Evolutionary conservation across 345 rosid genomes (phyloP), one percentile per base, ranked within the genome.

Genomic region (Ceriops tagal): DNA sequence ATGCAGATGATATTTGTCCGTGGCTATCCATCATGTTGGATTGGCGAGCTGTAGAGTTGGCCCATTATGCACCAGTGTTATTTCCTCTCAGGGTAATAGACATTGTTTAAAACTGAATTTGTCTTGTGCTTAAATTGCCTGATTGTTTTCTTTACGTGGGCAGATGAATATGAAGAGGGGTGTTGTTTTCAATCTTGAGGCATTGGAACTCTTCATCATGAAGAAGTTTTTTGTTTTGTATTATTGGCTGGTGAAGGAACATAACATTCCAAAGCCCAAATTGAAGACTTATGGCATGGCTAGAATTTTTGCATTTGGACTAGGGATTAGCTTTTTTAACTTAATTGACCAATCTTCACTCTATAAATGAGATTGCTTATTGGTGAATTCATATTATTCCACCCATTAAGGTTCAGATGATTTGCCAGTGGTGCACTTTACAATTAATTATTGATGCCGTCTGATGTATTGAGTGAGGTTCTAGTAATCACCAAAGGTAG

Each of bases 41-140:
- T 73, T 93, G 96, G 96, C 79, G 95, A 79, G 96, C 92, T 0
- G 98, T 97, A 6, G 95, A 93, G 71, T 86, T 91, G 39, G 96
- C 98, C 66, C 89, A 96, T 16, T 93, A 86, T 63, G 88, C 90
- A 15, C 89, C 93, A 61, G 84, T 88, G 90, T 70, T 93, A 24
- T 92, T 93, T 61, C 97, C 93, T 43, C 98, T 89, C 78, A 93
- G 89, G 89, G 88, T 88, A 80, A 60, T 2, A 37, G 2, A 27
- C 4, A 53, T 5, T 32, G 9, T 6, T 35, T 43, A 26, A 13
- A 16, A 26, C 7, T 19, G 10, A 35, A 31, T 24, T 55, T 46
- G 20, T 43, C 89, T 18, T 16, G 22, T 3, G 16, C n/a, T 37
- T 10, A 39, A 10, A 39, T 10, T 1, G 13, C 47, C 47, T 39